Conservation (phyloP, 225 moss, liverwort and hornwort genomes). For the Marchantia paleacea region DNA sequence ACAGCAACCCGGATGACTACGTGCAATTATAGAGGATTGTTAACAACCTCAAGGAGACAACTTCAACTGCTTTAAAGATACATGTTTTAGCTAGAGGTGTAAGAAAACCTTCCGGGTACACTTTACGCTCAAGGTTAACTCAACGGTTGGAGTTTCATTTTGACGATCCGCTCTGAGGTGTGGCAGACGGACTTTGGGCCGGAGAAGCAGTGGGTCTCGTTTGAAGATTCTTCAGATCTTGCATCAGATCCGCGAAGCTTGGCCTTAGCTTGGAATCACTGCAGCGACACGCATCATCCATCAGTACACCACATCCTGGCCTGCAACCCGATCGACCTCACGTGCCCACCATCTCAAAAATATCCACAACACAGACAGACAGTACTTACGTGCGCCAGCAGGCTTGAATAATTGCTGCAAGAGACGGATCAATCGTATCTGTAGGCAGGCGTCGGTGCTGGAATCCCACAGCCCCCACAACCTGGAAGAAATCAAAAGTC, state of each 20-base stretch:
- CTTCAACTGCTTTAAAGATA: background rate
- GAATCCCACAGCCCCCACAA: slow-evolving; percentile 96
- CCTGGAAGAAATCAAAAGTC: slow-evolving; percentile 39
- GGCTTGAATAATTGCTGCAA: slow-evolving; percentile 76
- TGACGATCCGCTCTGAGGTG: slow-evolving; percentile 6
- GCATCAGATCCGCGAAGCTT: slow-evolving; percentile 52
- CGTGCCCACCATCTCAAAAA: too few relatives aligned
- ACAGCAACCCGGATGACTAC: background rate
- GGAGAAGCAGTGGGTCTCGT: slow-evolving; percentile 18
- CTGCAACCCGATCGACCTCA: background rate
- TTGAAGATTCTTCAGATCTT: slow-evolving; percentile 35
- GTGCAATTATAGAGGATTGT: slow-evolving; percentile 7
- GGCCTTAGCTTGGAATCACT: slow-evolving; percentile 47
- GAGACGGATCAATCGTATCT: slow-evolving; percentile 54
- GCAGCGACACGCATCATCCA: slow-evolving; percentile 7
- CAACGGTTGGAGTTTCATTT: background rate
- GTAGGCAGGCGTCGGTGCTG: slow-evolving; percentile 81
- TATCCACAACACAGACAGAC: background rate
- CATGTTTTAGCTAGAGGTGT: slow-evolving; percentile 10
- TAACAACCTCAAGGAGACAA: background rate
- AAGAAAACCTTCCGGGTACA: slow-evolving; percentile 9
- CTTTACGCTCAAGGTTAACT: slow-evolving; percentile 7
- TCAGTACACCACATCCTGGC: background rate
- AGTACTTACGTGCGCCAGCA: slow-evolving; percentile 88
- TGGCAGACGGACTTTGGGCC: slow-evolving; percentile 2